Evolutionary conservation across 2,329 filamentous ascomycete genomes (phyloP), one percentile per base, ranked within the genome.

Genomic region (Exserohilum rostratum): DNA sequence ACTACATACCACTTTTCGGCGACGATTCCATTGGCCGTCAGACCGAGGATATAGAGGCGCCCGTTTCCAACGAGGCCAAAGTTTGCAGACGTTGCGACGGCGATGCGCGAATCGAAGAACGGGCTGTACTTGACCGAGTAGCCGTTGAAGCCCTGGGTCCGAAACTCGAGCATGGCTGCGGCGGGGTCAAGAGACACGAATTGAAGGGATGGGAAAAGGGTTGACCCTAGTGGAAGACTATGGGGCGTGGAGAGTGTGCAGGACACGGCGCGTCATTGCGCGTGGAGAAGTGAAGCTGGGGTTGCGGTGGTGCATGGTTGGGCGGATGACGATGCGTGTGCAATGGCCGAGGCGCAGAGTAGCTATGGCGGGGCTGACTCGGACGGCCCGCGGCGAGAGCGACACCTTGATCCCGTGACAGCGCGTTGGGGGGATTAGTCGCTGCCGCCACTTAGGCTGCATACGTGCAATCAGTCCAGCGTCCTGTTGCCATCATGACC

Each of bases 101-200:
- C 93, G 61, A 99, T 87, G 60, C 93, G 88, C 63, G 90, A 95
- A 80, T 98, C 95, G 80, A 96, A 96, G 81, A 97, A 99, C 6
- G 95, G 95, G 51, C 93, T 98, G 82, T 98, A 99, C 79, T 97
- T 96, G 77, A 97, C 92, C 65, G 90, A 91, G 79, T 96, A 97
- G 69, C 93, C 93, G 77, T 98, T 96, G 83, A 87, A 98, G 69
- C 95, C 95, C 73, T 91, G 85, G 18, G 95, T 98, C 61, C 90
- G 89, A 79, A 90, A 98, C 78, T 97, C 92, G 67, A 98, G 88
- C 92, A 98, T 97, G 49, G 60, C 79, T 68, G 34, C 29, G 33
- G 20, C 40, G 30, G n/a, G 2, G 11, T 12, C n/a, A n/a, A 6
- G 2, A 18, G 6, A 9, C 6, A 12, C 5, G 31, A 13, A 29